Conservation (phyloP, 192 early-diverging fungal genomes). For the Thamnidium elegans region DNA sequence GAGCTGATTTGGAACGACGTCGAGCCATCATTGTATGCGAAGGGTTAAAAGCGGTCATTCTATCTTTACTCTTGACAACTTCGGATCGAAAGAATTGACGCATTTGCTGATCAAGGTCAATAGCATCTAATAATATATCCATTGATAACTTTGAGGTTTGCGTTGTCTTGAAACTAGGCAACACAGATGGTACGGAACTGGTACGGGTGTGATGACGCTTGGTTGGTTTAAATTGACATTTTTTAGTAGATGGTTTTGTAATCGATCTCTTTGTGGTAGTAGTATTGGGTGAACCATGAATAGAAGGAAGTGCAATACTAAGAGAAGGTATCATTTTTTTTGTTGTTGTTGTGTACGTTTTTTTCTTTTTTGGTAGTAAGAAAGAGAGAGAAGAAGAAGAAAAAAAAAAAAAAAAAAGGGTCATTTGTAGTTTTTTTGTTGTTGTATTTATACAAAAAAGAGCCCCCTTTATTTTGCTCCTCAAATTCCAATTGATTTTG, state of each 20-base stretch:
- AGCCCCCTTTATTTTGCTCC: not conserved
- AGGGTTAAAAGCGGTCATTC: not conserved
- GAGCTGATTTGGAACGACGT: conserved; percentile 20
- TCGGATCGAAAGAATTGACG: conserved; percentile 20
- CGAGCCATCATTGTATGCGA: not conserved
- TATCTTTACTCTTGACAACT: conserved; percentile 13
- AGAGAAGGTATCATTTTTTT: conserved; percentile 17
- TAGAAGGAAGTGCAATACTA: conserved; percentile 6
- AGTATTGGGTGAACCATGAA: not conserved
- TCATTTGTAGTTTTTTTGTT: conserved; percentile 1
- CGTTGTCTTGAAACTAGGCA: conserved; percentile 2
- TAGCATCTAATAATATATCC: conserved; percentile 27
- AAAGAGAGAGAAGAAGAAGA: conserved; percentile 8
- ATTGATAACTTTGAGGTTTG: conserved; percentile 8
- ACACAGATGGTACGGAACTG: conserved; percentile 2
- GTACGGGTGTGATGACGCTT: conserved; percentile 13
- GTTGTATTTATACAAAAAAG: conserved; percentile 4
- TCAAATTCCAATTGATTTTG: conserved; percentile 13
- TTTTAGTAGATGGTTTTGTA: not conserved
- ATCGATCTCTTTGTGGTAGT: not conserved
- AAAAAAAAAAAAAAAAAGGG: not conserved
- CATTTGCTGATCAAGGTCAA: conserved; percentile 33
- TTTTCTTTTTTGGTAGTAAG: not conserved
- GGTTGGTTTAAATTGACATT: conserved; percentile 2
- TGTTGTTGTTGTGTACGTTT: not conserved